Evolutionary conservation across 2,329 filamentous ascomycete genomes (phyloP), one percentile per base, ranked within the genome.

Genomic region (Penicillium sp.): DNA sequence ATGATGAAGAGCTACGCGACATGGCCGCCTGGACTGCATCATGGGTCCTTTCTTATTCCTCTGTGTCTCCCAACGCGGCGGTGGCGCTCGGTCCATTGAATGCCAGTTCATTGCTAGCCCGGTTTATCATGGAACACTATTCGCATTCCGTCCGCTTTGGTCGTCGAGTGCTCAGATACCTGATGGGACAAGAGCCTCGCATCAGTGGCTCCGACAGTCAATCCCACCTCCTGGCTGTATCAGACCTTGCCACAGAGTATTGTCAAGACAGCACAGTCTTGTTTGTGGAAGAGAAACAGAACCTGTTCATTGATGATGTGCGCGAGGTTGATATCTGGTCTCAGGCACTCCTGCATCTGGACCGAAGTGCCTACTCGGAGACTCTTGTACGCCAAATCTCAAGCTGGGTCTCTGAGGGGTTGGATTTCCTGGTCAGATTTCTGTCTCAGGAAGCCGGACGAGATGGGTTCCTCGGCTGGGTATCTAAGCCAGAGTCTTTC

Each of bases 241-340:
- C 55, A 8, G 51, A 52, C 4, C 41, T 54, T 0, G 51, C 74
- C 2, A 43, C 51, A 0, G 54, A 60, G 3, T 57, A 61, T 8
- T 52, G 59, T 3, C 60, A 62, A 27, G 64, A 69, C 18, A 64
- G 59, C 28, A 65, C 60, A 0, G 59, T 61, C 45, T 75, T 98
- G 0, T 98, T 98, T 59, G 82, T 77, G 0, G 75, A 87, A 39
- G 92, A 98, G 64, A 89, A 93, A 60, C 88, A 94, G 59, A 98
- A 98, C 58, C 73, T 95, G n/a, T 96, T 86, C 61, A 70, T 90
- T 33, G 90, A 96, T 59, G 81, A 88, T 50, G 77, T 86, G 4
- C 73, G 80, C 32, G 89, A 95, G 60, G 72, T 80, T 3, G 66
- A 72, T 12, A 60, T 79, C n/a, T 95, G 88, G 87, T 65, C 73